These are phyloP conservation scores for Fennellomyces sp. DNA, from an alignment of 371 early-diverging fungal genomes.

Conservation along the genomic window DNA sequence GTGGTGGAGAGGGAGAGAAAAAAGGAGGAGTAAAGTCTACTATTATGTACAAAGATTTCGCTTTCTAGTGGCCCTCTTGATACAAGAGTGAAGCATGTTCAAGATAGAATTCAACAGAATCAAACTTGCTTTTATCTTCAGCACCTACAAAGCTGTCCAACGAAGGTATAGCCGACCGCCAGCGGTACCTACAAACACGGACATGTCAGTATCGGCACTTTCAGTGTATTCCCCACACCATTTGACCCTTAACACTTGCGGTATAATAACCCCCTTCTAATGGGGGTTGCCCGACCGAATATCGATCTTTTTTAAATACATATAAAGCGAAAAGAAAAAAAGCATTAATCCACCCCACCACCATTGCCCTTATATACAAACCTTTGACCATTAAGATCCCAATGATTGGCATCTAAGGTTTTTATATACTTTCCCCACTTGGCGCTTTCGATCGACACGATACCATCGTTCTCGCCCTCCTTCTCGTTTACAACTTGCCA, in stretches of 20 bases:
- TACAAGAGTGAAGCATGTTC: slow-evolving; percentile 73
- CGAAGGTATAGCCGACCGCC: background rate
- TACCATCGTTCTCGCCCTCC: slow-evolving; percentile 94
- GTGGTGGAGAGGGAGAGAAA: background rate
- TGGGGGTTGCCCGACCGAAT: too few relatives aligned
- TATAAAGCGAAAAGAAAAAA: background rate
- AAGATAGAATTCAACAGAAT: slow-evolving; percentile 79
- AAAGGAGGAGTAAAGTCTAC: background rate
- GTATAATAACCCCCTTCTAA: too few relatives aligned
- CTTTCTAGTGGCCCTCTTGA: slow-evolving; percentile 42
- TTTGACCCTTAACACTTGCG: too few relatives aligned
- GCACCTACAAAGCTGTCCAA: background rate
- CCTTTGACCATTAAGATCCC: slow-evolving; percentile 70
- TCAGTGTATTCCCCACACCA: too few relatives aligned
- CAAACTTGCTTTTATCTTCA: slow-evolving; percentile 46
- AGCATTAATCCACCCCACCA: background rate
- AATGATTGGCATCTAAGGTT: slow-evolving; percentile 83
- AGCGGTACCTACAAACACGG: background rate
- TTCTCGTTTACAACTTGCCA: slow-evolving; percentile 69
- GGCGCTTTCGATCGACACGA: slow-evolving; percentile 80
- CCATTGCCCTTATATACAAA: background rate
- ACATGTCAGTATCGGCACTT: background rate
- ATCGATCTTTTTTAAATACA: too few relatives aligned
- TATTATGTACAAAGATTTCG: background rate
- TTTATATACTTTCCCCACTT: slow-evolving; percentile 87